phyloP scores from a whole-genome alignment of 192 early-diverging fungal genomes.

The Coemansia sp. region DNA sequence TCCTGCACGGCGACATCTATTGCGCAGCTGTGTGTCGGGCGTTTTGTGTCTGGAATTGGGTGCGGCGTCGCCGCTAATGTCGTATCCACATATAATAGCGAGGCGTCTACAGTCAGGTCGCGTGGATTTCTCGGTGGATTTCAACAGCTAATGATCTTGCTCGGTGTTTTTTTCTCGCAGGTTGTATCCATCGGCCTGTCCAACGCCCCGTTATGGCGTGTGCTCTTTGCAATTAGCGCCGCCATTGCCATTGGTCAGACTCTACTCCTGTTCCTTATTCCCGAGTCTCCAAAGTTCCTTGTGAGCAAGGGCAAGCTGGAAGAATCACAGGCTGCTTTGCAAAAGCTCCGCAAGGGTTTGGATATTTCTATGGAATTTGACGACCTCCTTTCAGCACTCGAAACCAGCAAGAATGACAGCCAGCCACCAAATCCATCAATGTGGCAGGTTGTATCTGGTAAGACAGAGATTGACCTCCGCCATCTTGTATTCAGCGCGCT shows the following conservation, averaged over 20 bases:
- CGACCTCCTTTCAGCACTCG: conserved; percentile 56
- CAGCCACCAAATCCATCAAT: conserved; percentile 33
- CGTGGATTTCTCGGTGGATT: conserved; percentile 74
- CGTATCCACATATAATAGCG: conserved; percentile 79
- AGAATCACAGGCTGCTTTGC: conserved; percentile 56
- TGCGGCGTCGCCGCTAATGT: conserved; percentile 73
- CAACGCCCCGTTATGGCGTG: conserved; percentile 66
- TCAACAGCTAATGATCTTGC: conserved; percentile 82
- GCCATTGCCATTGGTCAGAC: conserved; percentile 63
- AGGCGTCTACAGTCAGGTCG: conserved; percentile 65
- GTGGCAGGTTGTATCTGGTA: conserved; percentile 46
- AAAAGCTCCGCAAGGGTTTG: conserved; percentile 53
- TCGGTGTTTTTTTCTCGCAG: conserved; percentile 78
- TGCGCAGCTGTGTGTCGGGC: conserved; percentile 59
- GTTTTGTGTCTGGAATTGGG: conserved; percentile 75
- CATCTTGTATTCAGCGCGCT: conserved; percentile 64
- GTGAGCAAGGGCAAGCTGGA: conserved; percentile 58
- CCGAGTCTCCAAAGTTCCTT: conserved; percentile 74
- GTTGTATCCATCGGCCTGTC: conserved; percentile 64
- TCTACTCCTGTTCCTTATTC: conserved; percentile 67
- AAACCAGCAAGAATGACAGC: conserved; percentile 7
- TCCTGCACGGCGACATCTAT: conserved; percentile 60
- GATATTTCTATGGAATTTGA: conserved; percentile 59
- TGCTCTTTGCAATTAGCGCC: conserved; percentile 63
- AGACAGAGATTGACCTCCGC: conserved; percentile 55